Conservation (phyloP, 1,284 basidiomycete genomes). For the Leccinum subfulvum region DNA sequence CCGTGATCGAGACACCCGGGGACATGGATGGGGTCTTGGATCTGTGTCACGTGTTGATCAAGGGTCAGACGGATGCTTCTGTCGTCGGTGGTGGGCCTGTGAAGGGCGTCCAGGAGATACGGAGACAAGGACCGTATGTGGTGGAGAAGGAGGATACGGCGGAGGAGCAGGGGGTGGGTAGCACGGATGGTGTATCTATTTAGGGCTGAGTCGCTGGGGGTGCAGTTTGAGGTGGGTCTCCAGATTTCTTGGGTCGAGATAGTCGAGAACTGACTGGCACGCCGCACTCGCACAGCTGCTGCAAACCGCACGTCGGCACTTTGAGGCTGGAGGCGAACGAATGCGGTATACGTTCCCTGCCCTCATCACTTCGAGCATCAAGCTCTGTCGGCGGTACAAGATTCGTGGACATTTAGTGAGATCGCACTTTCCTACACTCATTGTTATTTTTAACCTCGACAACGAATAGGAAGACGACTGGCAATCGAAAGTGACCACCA, state of each 20-base stretch:
- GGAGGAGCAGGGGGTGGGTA: slow-evolving; percentile 31
- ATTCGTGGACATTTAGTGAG: slow-evolving; percentile 36
- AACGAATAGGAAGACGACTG: slow-evolving; percentile 58
- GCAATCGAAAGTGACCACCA: slow-evolving; percentile 61
- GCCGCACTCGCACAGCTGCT: slow-evolving; percentile 48
- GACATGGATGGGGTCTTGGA: slow-evolving; percentile 93
- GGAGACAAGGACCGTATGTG: too few species aligned
- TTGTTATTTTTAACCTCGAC: neutral
- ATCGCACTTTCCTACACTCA: neutral
- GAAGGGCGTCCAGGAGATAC: slow-evolving; percentile 35
- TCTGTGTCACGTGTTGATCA: slow-evolving; percentile 62
- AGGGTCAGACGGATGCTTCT: slow-evolving; percentile 71
- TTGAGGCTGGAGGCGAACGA: slow-evolving; percentile 87
- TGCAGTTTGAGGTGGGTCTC: slow-evolving; percentile 79
- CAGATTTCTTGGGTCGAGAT: neutral
- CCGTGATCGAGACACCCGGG: slow-evolving; percentile 64
- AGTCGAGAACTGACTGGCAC: neutral
- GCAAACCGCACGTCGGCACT: slow-evolving; percentile 85
- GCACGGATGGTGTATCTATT: slow-evolving; percentile 95
- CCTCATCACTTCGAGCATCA: slow-evolving; percentile 85
- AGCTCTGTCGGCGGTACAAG: slow-evolving; percentile 87
- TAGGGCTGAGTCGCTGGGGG: slow-evolving; percentile 76
- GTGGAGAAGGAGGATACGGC: too few species aligned
- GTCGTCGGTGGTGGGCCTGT: slow-evolving; percentile 14
- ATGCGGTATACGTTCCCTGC: slow-evolving; percentile 53